Conservation (phyloP, 2,329 filamentous ascomycete genomes). For the Penicillium frequentans region DNA sequence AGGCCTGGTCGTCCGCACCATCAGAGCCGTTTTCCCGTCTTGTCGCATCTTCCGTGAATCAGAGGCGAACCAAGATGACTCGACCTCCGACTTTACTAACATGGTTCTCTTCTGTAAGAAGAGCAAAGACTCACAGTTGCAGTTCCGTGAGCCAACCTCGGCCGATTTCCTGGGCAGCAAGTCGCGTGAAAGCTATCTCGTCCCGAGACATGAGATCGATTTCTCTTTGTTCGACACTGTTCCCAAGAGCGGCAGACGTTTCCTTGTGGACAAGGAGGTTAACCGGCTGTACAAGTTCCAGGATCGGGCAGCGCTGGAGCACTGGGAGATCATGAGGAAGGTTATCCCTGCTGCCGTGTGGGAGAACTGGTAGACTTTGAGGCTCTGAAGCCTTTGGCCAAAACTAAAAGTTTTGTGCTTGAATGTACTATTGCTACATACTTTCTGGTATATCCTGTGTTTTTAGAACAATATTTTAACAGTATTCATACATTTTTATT, state of each 20-base stretch:
- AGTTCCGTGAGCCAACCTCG: slow-evolving; percentile 65
- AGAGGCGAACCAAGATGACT: slow-evolving; percentile 49
- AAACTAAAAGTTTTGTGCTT: background rate
- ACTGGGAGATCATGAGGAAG: slow-evolving; percentile 89
- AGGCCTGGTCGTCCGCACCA: slow-evolving; percentile 77
- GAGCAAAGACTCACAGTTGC: slow-evolving; percentile 49
- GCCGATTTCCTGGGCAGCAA: slow-evolving; percentile 72
- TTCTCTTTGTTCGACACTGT: slow-evolving; percentile 32
- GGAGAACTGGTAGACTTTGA: slow-evolving; percentile 70
- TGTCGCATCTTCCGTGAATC: slow-evolving; percentile 90
- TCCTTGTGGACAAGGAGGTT: slow-evolving; percentile 56
- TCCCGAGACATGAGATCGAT: slow-evolving; percentile 71
- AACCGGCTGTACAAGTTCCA: slow-evolving; percentile 70
- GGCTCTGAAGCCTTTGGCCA: background rate
- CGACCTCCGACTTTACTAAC: slow-evolving; percentile 78
- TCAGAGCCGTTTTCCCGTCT: slow-evolving; percentile 76
- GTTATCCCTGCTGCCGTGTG: slow-evolving; percentile 78
- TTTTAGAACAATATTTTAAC: background rate
- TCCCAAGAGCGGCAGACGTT: slow-evolving; percentile 46
- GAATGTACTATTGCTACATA: background rate
- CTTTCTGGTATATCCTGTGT: slow-evolving; percentile 1
- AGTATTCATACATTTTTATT: background rate
- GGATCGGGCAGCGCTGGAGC: slow-evolving; percentile 71
- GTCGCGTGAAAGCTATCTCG: slow-evolving; percentile 67
- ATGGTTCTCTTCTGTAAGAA: slow-evolving; percentile 94